Evolutionary conservation across 129 eudicot species (phyloP).

Genomic region (Erigeron canadensis): DNA sequence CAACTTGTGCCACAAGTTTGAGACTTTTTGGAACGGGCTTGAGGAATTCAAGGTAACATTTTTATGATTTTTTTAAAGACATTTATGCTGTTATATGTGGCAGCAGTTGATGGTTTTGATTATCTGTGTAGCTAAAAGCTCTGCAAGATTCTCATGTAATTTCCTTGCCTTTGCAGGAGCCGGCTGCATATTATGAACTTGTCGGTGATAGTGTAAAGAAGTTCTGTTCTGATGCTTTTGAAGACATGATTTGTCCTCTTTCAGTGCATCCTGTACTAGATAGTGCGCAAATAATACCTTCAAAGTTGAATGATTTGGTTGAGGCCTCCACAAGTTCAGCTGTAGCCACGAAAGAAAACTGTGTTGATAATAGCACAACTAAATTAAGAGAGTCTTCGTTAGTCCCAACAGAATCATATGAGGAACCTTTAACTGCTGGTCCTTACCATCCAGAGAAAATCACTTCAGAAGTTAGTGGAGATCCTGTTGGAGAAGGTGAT

Average conservation of each 20-base stretch:
- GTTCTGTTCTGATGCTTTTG: slow-evolving; percentile 43
- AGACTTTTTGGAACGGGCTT: slow-evolving; percentile 48
- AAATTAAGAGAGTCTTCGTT: slow-evolving; percentile 18
- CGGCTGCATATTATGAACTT: slow-evolving; percentile 46
- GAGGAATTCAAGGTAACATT: slow-evolving; percentile 53
- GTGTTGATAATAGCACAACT: slow-evolving; percentile 10
- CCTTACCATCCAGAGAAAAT: slow-evolving; percentile 17
- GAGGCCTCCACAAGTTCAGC: slow-evolving; percentile 24
- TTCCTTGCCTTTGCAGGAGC: slow-evolving; percentile 39
- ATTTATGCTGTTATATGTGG: not conserved
- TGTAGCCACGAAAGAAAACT: slow-evolving; percentile 20
- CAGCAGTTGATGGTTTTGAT: not conserved
- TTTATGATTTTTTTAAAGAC: not conserved
- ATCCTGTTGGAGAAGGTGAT: slow-evolving; percentile 3
- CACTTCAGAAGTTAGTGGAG: slow-evolving; percentile 20
- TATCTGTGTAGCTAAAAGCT: not conserved
- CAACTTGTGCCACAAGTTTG: slow-evolving; percentile 50
- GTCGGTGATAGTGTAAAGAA: slow-evolving; percentile 44
- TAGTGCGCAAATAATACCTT: slow-evolving; percentile 26
- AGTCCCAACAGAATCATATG: slow-evolving; percentile 13
- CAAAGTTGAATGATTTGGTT: slow-evolving; percentile 16
- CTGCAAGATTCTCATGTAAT: slow-evolving; percentile 4
- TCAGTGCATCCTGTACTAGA: slow-evolving; percentile 26
- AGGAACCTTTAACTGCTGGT: slow-evolving; percentile 6
- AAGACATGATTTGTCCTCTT: slow-evolving; percentile 42